Percentiles rank a stretch among this genome's conserved stretches.
phyloP scores from a whole-genome alignment of 1,284 basidiomycete genomes.

The Sparassis latifolia region DNA sequence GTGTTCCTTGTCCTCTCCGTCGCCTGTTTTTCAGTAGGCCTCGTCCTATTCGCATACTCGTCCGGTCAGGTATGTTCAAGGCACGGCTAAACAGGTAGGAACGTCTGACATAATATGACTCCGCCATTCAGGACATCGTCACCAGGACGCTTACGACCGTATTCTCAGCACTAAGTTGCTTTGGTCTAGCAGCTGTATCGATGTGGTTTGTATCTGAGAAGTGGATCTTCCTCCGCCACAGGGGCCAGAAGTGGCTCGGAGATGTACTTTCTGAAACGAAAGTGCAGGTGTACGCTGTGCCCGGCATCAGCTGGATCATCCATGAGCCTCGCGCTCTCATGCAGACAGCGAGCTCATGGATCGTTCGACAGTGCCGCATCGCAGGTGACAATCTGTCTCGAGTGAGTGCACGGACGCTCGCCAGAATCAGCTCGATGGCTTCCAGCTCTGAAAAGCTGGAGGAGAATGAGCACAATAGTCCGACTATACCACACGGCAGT shows the following conservation, averaged over 20 bases:
- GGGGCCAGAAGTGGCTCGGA: conserved; percentile 69
- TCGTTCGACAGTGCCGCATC: conserved; percentile 12
- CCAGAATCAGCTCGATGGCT: conserved; percentile 10
- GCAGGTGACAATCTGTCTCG: conserved; percentile 16
- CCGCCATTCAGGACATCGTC: conserved; percentile 38
- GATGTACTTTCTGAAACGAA: conserved; percentile 46
- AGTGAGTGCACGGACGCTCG: conserved; percentile 11
- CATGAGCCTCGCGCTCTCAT: conserved; percentile 21
- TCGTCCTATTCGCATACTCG: conserved; percentile 62
- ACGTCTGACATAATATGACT: neutral
- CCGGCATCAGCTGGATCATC: conserved; percentile 27
- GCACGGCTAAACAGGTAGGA: neutral
- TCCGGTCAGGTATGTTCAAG: conserved; percentile 43
- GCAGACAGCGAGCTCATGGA: conserved; percentile 18
- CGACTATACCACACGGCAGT: conserved; percentile 8
- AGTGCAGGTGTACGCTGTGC: conserved; percentile 28
- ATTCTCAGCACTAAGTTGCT: conserved; percentile 67
- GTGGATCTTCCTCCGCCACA: conserved; percentile 62
- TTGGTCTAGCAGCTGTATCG: conserved; percentile 69
- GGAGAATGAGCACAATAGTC: conserved; percentile 13
- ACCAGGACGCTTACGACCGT: conserved; percentile 70
- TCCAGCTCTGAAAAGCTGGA: conserved; percentile 10
- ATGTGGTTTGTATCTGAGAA: conserved; percentile 74
- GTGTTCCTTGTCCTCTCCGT: conserved; percentile 70
- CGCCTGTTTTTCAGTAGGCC: conserved; percentile 63